phyloP scores from a whole-genome alignment of 1,139 yeast species.

The Arxiozyma telluris region DNA sequence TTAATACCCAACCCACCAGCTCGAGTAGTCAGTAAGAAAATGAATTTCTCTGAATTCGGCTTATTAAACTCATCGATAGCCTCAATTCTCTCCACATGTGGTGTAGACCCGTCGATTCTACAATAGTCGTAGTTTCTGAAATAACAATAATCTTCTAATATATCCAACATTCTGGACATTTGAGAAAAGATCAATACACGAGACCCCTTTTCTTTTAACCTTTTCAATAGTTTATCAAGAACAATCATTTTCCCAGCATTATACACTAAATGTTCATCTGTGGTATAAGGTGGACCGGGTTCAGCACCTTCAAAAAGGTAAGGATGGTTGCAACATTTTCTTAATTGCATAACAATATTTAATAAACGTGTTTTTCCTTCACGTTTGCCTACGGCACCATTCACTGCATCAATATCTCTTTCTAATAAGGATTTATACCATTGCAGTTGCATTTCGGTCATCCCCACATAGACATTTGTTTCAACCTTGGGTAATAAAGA shows the following conservation, averaged over 20 bases:
- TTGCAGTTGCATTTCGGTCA: conserved; percentile 67
- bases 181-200: conserved; percentile 72
- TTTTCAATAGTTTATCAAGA: conserved; percentile 56
- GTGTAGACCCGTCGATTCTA: conserved; percentile 76
- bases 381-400: conserved; percentile 67
- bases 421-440: conserved; percentile 72
- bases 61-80: conserved; percentile 72
- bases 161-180: conserved; percentile 74
- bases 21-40: conserved; percentile 66
- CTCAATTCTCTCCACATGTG: conserved; percentile 63
- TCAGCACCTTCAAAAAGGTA: conserved; percentile 79
- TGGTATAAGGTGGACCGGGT: conserved; percentile 80
- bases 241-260: conserved; percentile 68
- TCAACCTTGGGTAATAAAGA: conserved; percentile 68
- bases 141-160: conserved; percentile 66
- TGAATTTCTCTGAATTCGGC: conserved; percentile 60
- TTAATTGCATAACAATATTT: conserved; percentile 73
- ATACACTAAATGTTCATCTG: conserved; percentile 69
- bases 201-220: conserved; percentile 58
- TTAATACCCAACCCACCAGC: conserved; percentile 87
- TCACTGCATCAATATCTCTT: conserved; percentile 75
- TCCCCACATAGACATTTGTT: conserved; percentile 59
- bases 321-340: conserved; percentile 81
- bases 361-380: conserved; percentile 67
- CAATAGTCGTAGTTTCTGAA: conserved; percentile 63